phyloP scores from a whole-genome alignment of 768 basidiomycete species.

The Sutorius australiensis region DNA sequence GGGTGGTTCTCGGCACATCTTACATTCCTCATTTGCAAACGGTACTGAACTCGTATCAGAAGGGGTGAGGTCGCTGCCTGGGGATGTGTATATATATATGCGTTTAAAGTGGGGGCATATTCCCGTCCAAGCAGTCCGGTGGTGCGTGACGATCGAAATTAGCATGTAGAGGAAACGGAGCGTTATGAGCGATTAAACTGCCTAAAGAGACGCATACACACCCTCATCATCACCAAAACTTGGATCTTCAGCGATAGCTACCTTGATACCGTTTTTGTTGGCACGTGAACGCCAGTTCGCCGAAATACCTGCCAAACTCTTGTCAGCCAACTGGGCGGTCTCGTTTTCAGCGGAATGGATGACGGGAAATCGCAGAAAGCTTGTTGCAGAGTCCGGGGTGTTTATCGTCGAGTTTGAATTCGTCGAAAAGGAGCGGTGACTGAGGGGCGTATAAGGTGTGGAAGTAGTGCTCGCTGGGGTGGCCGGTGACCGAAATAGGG shows the following conservation, averaged over 20 bases:
- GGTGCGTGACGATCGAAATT: conserved; percentile 6
- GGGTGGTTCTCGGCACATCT: conserved; percentile 18
- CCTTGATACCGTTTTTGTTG: conserved; percentile 68
- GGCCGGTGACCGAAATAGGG: conserved; percentile 51
- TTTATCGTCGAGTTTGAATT: conserved; percentile 50
- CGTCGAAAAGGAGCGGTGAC: conserved; percentile 58
- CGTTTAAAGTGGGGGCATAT: conserved; percentile 8
- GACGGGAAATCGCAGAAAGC: conserved; percentile 41
- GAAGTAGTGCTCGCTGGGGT: conserved; percentile 52
- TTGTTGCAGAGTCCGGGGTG: conserved; percentile 47
- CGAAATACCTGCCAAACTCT: conserved; percentile 55
- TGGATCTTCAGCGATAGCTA: conserved; percentile 41
- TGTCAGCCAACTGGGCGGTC: conserved; percentile 33
- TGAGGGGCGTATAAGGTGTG: conserved; percentile 67
- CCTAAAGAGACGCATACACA: conserved; percentile 25
- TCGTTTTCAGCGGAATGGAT: conserved; percentile 44
- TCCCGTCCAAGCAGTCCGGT: conserved; percentile 1
- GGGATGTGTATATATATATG: conserved; percentile 41
- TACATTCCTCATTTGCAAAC: conserved; percentile 51
- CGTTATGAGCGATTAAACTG: conserved; percentile 15
- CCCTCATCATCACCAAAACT: conserved; percentile 48
- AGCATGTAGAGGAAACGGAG: conserved; percentile 1
- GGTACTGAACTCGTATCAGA: conserved; percentile 48
- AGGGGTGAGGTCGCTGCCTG: conserved; percentile 49
- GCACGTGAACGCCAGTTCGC: conserved; percentile 72